Evolutionary conservation across 306 rosid species (phyloP), one percentile per base, ranked within the genome.

Genomic region (Echinosophora koreensis): DNA sequence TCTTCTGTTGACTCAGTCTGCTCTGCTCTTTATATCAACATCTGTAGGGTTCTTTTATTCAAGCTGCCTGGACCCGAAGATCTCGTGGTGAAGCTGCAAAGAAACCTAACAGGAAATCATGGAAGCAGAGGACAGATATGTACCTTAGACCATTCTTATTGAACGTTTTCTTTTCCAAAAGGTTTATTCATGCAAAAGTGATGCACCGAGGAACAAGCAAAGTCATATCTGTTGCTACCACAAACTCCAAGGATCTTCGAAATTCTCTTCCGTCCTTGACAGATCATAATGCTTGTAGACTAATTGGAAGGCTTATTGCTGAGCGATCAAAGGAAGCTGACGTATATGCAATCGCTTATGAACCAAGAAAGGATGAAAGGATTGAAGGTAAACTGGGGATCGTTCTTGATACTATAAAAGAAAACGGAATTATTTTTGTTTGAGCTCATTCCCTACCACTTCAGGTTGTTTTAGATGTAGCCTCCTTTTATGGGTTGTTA

Each of bases 201-300:
- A 89, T 90, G 86, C 97, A 94, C 83, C 82, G 96, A 50, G 96
- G 96, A 38, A 91, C 97, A 3, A 89, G 93, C 90, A 94, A 94
- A 82, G 94, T 94, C 13, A 88, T 94, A 51, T 94, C 90, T 4
- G 98, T 82, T 27, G 96, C 98, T 3, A 94, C 89, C 18, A 94
- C 97, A 15, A 94, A 92, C 7, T 69, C 93, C 38, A 92, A 80
- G 89, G 97, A 92, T 80, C 89, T 94, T 62, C 84, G 98, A 80
- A 81, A 71, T 83, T 77, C 96, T 6, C 83, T 91, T 81, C 89
- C 88, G 0, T 94, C 97, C 1, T 84, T 92, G 47, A 83, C 79
- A 0, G 97, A 94, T 80, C 63, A 86, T 55, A 79, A 87, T 10
- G 98, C 97, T 2, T 94, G 94, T 56, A 79, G 86, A 50, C 82